Evolutionary conservation across 106 monocot genomes (phyloP).

Genomic region (Platanthera zijinensis): DNA sequence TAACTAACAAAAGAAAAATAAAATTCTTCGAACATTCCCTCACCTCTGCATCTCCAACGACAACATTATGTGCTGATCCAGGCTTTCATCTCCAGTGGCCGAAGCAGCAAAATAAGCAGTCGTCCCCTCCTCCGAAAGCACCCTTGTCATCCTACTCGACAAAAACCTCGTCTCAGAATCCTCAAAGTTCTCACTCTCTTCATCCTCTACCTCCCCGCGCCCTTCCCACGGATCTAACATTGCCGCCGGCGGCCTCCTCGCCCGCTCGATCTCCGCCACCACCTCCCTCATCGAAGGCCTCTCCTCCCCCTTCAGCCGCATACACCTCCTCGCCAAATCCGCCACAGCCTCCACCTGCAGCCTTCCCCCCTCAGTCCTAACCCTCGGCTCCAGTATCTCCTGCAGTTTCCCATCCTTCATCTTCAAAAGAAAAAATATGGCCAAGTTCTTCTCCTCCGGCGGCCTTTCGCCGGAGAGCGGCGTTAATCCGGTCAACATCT

Average conservation of each 20-base stretch:
- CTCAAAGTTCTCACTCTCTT: background rate
- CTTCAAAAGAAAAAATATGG: background rate
- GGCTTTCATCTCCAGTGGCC: conserved; percentile 2
- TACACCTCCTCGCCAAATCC: conserved; percentile 15
- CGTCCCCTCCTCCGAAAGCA: background rate
- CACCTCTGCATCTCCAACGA: conserved; percentile 6
- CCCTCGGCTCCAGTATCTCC: conserved; percentile 7
- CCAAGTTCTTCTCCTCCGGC: conserved; percentile 10
- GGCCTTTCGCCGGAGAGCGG: conserved; percentile 1
- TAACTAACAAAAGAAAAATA: no score
- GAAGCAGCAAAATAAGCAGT: background rate
- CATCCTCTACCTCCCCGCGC: background rate
- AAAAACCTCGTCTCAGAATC: conserved; percentile 1
- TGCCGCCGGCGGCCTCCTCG: background rate
- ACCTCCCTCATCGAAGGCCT: conserved; percentile 31
- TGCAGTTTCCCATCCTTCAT: background rate
- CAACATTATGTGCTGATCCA: background rate
- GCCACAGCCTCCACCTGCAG: conserved; percentile 10
- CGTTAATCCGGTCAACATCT: conserved; percentile 25
- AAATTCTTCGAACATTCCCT: background rate
- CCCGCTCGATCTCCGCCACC: conserved; percentile 15
- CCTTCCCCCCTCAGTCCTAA: background rate
- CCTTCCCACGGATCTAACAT: background rate
- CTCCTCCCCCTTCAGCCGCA: conserved; percentile 16
- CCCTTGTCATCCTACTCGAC: background rate